Base-by-base conservation (phyloP, 768 basidiomycete species). In the Serendipita sp. region DNA sequence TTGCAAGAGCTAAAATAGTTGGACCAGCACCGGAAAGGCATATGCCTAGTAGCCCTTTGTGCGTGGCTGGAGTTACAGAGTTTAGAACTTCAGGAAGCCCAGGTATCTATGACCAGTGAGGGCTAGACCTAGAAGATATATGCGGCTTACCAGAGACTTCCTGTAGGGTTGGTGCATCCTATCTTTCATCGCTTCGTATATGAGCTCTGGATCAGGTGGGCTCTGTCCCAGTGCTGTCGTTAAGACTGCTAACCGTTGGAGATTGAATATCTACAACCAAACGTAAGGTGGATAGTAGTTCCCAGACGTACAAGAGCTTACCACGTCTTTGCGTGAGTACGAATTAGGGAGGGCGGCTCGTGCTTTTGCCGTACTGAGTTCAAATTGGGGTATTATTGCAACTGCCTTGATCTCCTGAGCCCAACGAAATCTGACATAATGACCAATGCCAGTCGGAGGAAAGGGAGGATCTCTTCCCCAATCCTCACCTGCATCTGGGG, bases 161-260 rank as follows among this genome's bases (percentile, higher is more conserved):
- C 96, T 85, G 73, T 97, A 98, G 0, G 96, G 96, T 73, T 99
- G 96, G 73, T 99, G 96, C 13, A 99, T 82, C 63, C 89, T 85
- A 75, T 99, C 96, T 71, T 97, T 95, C 96, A 98, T 98, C 1
- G 95, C 95, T 72, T 98, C 95, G 74, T 95, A 98, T 65, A 98
- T 97, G n/a, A 99, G 83, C 24, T 86, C 89, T 0, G 96, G 85
- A 72, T 99, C 92, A 1, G 94, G 94, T 1, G 96, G 95, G 10
- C 86, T 83, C 70, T 88, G 86, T 2, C 84, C 88, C 10, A 99
- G 81, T 0, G 96, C 94, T 2, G 93, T 95, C 1, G 95, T 98
- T 64, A 99, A 80, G 34, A 99, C 96, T 0, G 95, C 96, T 13
- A 99, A 78, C 24, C 96, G 84, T 74, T 99, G 96, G 64, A 99